Percentiles rank a stretch among this genome's conserved stretches.
These are phyloP conservation scores for Ormosia semicastrata DNA, from an alignment of 306 rosid genomes.

Conservation along the genomic window DNA sequence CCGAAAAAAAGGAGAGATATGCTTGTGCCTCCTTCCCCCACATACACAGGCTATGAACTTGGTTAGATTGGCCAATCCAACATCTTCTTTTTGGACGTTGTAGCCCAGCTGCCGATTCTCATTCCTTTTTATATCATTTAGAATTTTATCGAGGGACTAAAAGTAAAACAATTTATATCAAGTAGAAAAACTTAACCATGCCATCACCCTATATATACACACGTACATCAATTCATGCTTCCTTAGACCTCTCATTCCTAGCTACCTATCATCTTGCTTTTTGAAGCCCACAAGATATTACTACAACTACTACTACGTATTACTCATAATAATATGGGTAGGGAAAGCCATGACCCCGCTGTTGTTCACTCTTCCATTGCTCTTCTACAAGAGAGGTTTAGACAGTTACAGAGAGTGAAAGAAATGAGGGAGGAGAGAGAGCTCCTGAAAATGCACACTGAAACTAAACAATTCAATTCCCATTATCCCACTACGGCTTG, in stretches of 20 bases:
- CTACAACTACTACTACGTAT: neutral
- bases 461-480: conserved; percentile 39
- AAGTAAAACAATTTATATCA: neutral
- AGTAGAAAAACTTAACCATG: conserved; percentile 35
- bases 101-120: conserved; percentile 67
- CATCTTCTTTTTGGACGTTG: conserved; percentile 74
- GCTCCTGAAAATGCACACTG: conserved; percentile 44
- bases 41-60: conserved; percentile 32
- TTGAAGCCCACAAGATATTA: neutral
- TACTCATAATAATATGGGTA: conserved; percentile 40
- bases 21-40: conserved; percentile 45
- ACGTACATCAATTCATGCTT: conserved; percentile 10
- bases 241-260: conserved; percentile 10
- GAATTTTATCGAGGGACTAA: conserved; percentile 43
- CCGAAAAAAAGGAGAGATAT: conserved; percentile 26
- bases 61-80: conserved; percentile 62
- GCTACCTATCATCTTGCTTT: neutral
- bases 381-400: conserved; percentile 86
- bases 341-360: conserved; percentile 43
- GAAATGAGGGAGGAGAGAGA: conserved; percentile 84
- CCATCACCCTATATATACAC: conserved; percentile 38
- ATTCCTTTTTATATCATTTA: conserved; percentile 42
- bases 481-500: neutral
- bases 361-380: conserved; percentile 69
- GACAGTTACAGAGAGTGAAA: conserved; percentile 75